Base-by-base conservation (phyloP, 805 yeast species). In the Kodamaea nitidulidarum region DNA sequence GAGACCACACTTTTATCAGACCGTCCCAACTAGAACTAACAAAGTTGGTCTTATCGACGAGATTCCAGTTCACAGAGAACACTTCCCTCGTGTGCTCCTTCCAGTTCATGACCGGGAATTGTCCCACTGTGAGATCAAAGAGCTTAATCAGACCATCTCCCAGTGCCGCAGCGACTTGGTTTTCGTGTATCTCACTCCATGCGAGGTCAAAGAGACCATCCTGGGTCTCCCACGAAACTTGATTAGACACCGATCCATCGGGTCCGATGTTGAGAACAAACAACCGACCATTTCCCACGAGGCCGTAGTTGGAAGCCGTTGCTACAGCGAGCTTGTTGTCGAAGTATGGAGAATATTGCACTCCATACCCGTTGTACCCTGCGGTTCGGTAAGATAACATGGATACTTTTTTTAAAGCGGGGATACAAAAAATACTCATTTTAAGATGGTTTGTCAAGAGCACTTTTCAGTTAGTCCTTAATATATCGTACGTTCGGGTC, bases 21-120 rank as follows among this genome's bases (percentile, higher is more conserved):
- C 97, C 96, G 58, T 91, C 98, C 98, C 98, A 91, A 7, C 95
- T 83, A 18, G 90, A 75, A 14, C 91, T 74, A 28, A 83, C 79
- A 60, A 91, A 86, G 12, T 67, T 68, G 4, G 73, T 54, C 61
- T 88, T 84, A 46, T 80, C 83, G 3, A 79, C 75, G 43, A 81
- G 55, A 54, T 81, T 83, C 93, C 93, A 84, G 50, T 77, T 76
- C 25, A 84, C 76, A 12, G 82, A 72, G 45, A 84, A 81, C 7
- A 81, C 90, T 55, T 86, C 95, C 34, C 80, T 67, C 20, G 73
- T 61, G 60, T 91, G 98, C 51, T 86, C 98, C 34, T 75, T 73
- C 68, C 76, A 84, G 50, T 79, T 80, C 65, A 73, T 76, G 7
- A 87, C 77, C 1, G 95, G 95, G 54, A 75, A 87, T 32, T 80